Evolutionary conservation across 768 basidiomycete species (phyloP).

Genomic region (Tubosaeta sp.): DNA sequence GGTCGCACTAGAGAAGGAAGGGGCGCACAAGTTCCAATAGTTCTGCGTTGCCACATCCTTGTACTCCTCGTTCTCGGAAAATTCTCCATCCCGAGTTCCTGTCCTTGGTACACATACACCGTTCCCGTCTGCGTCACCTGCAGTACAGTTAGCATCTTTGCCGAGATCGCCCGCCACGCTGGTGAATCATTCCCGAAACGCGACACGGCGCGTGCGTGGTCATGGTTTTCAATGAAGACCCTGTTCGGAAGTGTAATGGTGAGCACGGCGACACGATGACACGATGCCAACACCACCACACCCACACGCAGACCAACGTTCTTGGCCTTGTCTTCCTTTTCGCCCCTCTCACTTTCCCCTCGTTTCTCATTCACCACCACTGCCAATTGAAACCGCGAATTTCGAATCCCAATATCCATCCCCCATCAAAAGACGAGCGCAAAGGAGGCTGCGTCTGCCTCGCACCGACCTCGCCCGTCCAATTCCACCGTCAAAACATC

Average conservation of each 20-base stretch:
- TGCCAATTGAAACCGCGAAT: not conserved
- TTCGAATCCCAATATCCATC: not conserved
- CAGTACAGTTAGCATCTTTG: slow-evolving; percentile 61
- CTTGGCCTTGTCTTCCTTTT: no score
- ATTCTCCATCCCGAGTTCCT: slow-evolving; percentile 68
- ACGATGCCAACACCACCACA: slow-evolving; percentile 5
- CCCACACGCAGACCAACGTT: no score
- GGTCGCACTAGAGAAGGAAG: not conserved
- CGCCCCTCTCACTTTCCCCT: no score
- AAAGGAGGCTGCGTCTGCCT: slow-evolving; percentile 14
- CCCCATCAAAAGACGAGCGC: not conserved
- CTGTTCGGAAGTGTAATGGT: slow-evolving; percentile 26
- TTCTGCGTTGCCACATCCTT: slow-evolving; percentile 63
- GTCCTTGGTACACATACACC: slow-evolving; percentile 69
- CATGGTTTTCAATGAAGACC: slow-evolving; percentile 69
- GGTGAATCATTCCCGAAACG: slow-evolving; percentile 60
- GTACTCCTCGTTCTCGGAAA: slow-evolving; percentile 63
- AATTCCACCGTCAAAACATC: not conserved
- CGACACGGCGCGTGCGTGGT: slow-evolving; percentile 59
- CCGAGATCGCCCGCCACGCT: slow-evolving; percentile 52
- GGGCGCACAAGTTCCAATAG: slow-evolving; percentile 49
- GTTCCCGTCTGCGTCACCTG: slow-evolving; percentile 63
- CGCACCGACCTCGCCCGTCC: slow-evolving; percentile 12
- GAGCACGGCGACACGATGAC: slow-evolving; percentile 15
- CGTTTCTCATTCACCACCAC: not conserved